phyloP scores from a whole-genome alignment of 177 flowering plant species.

The Tripterygium wilfordii region DNA sequence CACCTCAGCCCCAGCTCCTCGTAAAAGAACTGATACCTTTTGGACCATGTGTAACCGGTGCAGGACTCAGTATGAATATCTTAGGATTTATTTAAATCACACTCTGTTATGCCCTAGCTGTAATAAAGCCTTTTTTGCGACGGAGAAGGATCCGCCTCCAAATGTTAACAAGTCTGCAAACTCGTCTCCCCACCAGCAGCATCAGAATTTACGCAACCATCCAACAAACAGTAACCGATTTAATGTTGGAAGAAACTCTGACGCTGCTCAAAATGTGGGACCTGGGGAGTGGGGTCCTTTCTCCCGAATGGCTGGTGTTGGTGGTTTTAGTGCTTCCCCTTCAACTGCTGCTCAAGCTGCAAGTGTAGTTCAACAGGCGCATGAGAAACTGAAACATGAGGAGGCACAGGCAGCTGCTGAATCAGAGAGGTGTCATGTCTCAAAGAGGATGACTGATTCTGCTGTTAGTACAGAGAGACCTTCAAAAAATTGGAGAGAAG shows the following conservation, averaged over 20 bases:
- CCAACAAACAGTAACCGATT: slow-evolving; percentile 12
- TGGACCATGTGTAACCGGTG: slow-evolving; percentile 81
- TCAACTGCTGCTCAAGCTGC: slow-evolving; percentile 38
- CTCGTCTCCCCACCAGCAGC: slow-evolving; percentile 22
- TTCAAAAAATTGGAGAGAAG: slow-evolving; percentile 27
- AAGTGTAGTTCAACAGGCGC: slow-evolving; percentile 33
- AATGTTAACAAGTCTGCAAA: slow-evolving; percentile 32
- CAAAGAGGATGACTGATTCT: slow-evolving; percentile 12
- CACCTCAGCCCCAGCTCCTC: slow-evolving; percentile 19
- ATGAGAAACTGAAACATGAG: slow-evolving; percentile 36
- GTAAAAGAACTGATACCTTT: slow-evolving; percentile 41
- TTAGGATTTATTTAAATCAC: slow-evolving; percentile 64
- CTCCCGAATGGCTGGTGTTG: slow-evolving; percentile 22
- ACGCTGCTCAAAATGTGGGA: slow-evolving; percentile 14
- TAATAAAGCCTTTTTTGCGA: slow-evolving; percentile 54
- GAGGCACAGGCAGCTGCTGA: slow-evolving; percentile 28
- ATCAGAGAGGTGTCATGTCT: slow-evolving; percentile 15
- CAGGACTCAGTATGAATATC: slow-evolving; percentile 74
- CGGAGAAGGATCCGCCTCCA: slow-evolving; percentile 52
- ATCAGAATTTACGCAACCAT: slow-evolving; percentile 19
- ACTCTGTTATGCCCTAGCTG: slow-evolving; percentile 76
- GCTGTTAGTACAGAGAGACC: slow-evolving; percentile 15
- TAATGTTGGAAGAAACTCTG: slow-evolving; percentile 15
- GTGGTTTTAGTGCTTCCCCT: slow-evolving; percentile 15
- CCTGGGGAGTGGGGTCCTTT: slow-evolving; percentile 26